Percentiles rank a stretch among this genome's conserved stretches.
Evolutionary conservation across 768 basidiomycete species (phyloP).

Genomic region (Xerocomus brunneocitrinus): DNA sequence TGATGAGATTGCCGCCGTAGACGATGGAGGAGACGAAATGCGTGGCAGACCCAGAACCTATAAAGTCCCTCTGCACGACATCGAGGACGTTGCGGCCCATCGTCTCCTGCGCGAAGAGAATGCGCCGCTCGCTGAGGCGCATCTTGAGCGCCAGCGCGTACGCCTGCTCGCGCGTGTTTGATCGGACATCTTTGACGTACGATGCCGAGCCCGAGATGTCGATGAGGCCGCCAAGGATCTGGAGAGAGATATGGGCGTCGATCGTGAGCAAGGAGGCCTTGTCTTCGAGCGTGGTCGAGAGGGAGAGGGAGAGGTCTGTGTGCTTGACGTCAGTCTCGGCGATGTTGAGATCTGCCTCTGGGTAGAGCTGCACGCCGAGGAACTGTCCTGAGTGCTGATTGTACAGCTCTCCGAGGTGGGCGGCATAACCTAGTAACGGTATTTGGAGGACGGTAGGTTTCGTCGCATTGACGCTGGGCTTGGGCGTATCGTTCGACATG

Average conservation of each 20-base stretch:
- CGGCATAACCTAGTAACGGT: not conserved
- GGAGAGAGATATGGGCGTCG: not conserved
- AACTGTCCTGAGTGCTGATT: not conserved
- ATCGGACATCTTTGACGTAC: not conserved
- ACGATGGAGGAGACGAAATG: not conserved
- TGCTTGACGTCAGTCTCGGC: not conserved
- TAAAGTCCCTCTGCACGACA: not conserved
- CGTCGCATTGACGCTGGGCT: not conserved
- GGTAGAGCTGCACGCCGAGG: not conserved
- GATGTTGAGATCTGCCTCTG: not conserved
- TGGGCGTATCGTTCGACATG: not conserved
- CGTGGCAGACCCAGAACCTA: not conserved
- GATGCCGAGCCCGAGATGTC: not conserved
- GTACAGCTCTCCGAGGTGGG: not conserved
- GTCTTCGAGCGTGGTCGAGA: not conserved
- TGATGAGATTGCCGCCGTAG: not conserved
- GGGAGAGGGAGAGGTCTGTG: not conserved
- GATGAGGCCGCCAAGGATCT: not conserved
- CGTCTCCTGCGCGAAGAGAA: not conserved
- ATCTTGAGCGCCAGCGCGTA: not conserved
- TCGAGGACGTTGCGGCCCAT: not conserved
- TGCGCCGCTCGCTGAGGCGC: not conserved
- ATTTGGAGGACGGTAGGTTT: not conserved
- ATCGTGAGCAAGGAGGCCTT: not conserved
- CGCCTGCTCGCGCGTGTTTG: not conserved